Conservation (phyloP, 2,329 filamentous ascomycete species). For the Calonectria hongkongensis region DNA sequence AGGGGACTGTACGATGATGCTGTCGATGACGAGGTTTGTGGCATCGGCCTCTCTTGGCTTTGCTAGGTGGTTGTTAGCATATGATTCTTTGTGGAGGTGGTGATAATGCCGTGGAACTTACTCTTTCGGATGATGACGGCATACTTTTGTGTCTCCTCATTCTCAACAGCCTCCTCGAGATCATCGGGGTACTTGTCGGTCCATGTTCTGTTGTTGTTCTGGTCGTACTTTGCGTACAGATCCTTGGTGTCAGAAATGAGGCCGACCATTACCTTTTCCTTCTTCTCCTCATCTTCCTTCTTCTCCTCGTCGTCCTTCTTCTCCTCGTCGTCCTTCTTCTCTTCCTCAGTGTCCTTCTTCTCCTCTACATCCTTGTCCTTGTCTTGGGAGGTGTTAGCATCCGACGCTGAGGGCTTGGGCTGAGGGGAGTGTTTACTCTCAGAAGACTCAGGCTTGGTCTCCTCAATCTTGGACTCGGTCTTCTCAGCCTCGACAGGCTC, state of each 20-base stretch:
- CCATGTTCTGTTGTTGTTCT: conserved; percentile 72
- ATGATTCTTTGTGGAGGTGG: neutral
- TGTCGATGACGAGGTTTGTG: conserved; percentile 76
- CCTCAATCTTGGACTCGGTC: conserved; percentile 40
- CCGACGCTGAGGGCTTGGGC: neutral
- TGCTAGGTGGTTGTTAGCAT: conserved; percentile 40
- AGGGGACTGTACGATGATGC: conserved; percentile 78
- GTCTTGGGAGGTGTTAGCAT: conserved; percentile 30
- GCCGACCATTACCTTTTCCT: conserved; percentile 56
- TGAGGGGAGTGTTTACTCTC: conserved; percentile 36
- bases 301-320: conserved; percentile 31
- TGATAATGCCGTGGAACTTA: conserved; percentile 35
- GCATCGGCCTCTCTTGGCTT: conserved; percentile 73
- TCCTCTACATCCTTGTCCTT: conserved; percentile 30
- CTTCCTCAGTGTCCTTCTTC: conserved; percentile 26
- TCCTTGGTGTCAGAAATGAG: conserved; percentile 64
- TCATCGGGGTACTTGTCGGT: conserved; percentile 73
- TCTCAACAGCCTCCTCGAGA: conserved; percentile 74
- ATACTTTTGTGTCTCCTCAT: conserved; percentile 76
- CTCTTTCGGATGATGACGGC: conserved; percentile 76
- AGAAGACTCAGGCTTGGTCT: conserved; percentile 39
- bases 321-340: conserved; percentile 17
- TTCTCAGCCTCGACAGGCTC: conserved; percentile 45
- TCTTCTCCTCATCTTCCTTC: conserved; percentile 35
- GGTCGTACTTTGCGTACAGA: conserved; percentile 67